Evolutionary conservation across 768 basidiomycete species (phyloP), one percentile per base, ranked within the genome.

Genomic region (Lactarius hengduanensis): DNA sequence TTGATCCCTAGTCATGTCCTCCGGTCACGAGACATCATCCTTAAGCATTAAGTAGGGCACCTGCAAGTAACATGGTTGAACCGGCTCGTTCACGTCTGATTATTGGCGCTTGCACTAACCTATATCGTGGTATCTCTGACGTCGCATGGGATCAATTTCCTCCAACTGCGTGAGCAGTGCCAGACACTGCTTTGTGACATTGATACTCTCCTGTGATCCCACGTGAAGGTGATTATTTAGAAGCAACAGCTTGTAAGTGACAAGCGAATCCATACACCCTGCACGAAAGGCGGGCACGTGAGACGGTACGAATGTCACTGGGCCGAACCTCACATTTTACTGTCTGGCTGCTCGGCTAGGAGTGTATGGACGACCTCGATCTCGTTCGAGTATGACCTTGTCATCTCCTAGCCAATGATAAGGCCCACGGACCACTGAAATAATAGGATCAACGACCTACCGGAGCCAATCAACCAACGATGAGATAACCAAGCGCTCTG

Each of bases 401-500:
- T 87, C 81, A 2, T 87, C 80, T 8, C 89, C 94, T 91, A 67
- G 10, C 20, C 15, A 41, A 41, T 47, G 5, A 11, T 54, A 38
- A 59, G 40, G n/a, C 28, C 11, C 1, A 26, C 26, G 16, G 11
- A 26, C 54, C 28, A 30, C 32, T 6, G 26, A 28, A 30, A 36
- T 10, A 34, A 43, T 11, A 36, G n/a, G n/a, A 50, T 16, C 22
- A 15, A 41, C 22, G 45, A 16, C 82, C 66, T 72, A 89, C 95
- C 89, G 68, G 84, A 76, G 9, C 93, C 94, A 61, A 98, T 84
- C 2, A 99, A 82, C 95, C 96, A 98, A n/a, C 95, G 86, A 73
- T 98, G 97, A 75, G 98, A 99, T 64, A 99, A 86, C 97, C 97
- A 99, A 0, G 92, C 94, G 67, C 93, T 94, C 76, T 98, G 96